Percentiles rank a stretch among this genome's conserved stretches.
These are phyloP conservation scores for Clonostachys rhizophaga DNA, from an alignment of 2,329 filamentous ascomycete genomes.

Conservation along the genomic window DNA sequence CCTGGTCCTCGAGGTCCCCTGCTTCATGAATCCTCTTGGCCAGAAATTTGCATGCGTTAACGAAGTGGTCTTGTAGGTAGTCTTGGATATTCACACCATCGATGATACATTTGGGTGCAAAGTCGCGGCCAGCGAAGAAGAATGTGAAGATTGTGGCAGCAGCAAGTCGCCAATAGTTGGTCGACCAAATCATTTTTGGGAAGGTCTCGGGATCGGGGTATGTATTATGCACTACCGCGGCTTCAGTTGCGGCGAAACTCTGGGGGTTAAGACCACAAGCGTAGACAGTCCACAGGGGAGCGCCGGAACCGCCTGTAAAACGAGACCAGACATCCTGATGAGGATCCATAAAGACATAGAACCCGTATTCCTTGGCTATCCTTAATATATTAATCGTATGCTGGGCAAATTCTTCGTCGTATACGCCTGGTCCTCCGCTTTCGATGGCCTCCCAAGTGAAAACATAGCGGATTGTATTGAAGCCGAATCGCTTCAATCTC, in stretches of 20 bases:
- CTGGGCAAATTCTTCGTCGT: constrained; percentile 90
- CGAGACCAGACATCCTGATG: constrained; percentile 99
- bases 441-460: constrained; percentile 99
- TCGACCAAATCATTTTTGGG: constrained; percentile 99
- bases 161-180: constrained; percentile 86
- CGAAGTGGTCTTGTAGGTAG: constrained; percentile 83
- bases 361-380: constrained; percentile 82
- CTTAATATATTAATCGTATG: constrained; percentile 85
- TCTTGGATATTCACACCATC: constrained; percentile 96
- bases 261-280: constrained; percentile 87
- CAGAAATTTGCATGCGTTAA: constrained; percentile 74
- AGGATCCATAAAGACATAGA: constrained; percentile 97
- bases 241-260: constrained; percentile 80
- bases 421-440: constrained; percentile 81
- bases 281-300: constrained; percentile 96
- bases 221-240: constrained; percentile 91
- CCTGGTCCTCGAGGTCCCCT: constrained; percentile 78
- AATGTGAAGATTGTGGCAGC: constrained; percentile 90
- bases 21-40: constrained; percentile 84
- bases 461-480: constrained; percentile 93
- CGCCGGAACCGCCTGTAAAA: constrained; percentile 89
- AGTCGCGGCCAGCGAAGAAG: constrained; percentile 87
- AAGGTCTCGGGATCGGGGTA: constrained; percentile 81
- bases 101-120: constrained; percentile 93
- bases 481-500: constrained; percentile 81